Base-by-base conservation (phyloP, 2,329 filamentous ascomycete genomes). In the Sporothrix dimorphospora region DNA sequence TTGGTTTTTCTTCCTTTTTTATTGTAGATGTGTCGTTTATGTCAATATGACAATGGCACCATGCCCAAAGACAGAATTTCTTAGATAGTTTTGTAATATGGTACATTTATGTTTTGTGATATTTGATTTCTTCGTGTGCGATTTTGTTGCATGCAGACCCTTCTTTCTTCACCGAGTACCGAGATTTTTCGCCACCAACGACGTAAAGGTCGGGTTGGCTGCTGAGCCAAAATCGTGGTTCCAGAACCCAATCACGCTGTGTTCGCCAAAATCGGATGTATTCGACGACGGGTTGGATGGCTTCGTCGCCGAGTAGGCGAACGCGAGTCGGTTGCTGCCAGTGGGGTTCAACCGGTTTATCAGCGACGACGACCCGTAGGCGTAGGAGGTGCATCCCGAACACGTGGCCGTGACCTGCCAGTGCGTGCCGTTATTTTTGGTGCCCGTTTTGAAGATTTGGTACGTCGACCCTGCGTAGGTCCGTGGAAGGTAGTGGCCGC, bases 361-460 rank as follows among this genome's bases (percentile, higher is more conserved):
- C 14, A 27, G 42, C 6, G 75, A 76, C 8, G 72, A 71, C 8
- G 72, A 72, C 0, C 65, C 49, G 34, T 73, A 75, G 24, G 59
- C 51, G 59, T 70, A 78, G 8, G 75, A 72, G 49, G 76, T 78
- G 77, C 83, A 84, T 27, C 83, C 83, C 14, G 76, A 78, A 76
- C 81, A 83, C 73, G 79, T 79, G 73, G 79, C 79, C 21, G 81
- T 82, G 73, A 80, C 69, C 71, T 83, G 81, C 79, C 79, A 83
- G 76, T 83, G 81, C 9, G 81, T 82, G 11, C 76, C 76, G 77
- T 83, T 83, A 73, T 76, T 74, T 72, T 78, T 77, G 4, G 79
- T 81, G 6, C 83, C 85, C 5, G 75, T 80, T 71, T 73, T 76
- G 12, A 83, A 77, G 6, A 82, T 45, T 30, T 79, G 78, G 71